Conservation (phyloP, 768 basidiomycete genomes). For the Holtermanniella nyarrowii region DNA sequence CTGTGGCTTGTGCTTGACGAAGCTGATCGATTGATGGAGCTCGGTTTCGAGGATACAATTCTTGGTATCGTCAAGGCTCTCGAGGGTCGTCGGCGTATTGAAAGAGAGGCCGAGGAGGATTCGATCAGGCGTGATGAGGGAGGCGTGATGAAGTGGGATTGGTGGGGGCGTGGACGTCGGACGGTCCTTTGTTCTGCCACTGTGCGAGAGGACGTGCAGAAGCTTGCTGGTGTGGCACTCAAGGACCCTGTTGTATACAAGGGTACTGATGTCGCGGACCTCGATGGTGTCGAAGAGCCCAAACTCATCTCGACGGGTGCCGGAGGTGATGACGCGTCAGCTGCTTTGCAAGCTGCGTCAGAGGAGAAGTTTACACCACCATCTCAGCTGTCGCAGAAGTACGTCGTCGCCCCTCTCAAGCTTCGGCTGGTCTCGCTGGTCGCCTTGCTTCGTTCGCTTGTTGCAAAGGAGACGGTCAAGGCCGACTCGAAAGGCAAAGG, state of each 20-base stretch:
- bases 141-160: slow-evolving; percentile 33
- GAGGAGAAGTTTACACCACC: slow-evolving; percentile 73
- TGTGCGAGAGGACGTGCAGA: slow-evolving; percentile 87
- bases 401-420: slow-evolving; percentile 79
- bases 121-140: slow-evolving; percentile 10
- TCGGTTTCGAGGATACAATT: slow-evolving; percentile 94
- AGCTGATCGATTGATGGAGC: slow-evolving; percentile 93
- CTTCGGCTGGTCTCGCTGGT: slow-evolving; percentile 84
- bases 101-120: slow-evolving; percentile 45
- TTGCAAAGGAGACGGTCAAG: slow-evolving; percentile 50
- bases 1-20: slow-evolving; percentile 95
- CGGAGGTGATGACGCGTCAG: slow-evolving; percentile 7
- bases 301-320: slow-evolving; percentile 33
- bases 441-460: slow-evolving; percentile 69
- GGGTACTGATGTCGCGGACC: slow-evolving; percentile 11
- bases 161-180: slow-evolving; percentile 49
- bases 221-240: slow-evolving; percentile 73
- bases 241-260: slow-evolving; percentile 65
- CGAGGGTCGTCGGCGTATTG: slow-evolving; percentile 65
- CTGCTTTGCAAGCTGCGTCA: slow-evolving; percentile 13
- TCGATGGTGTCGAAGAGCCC: slow-evolving; percentile 5
- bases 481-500: slow-evolving; percentile 33
- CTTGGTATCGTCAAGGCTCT: slow-evolving; percentile 76
- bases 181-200: slow-evolving; percentile 95
- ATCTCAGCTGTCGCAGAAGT: slow-evolving; percentile 84